Percentiles rank a stretch among this genome's conserved stretches.
Conservation (phyloP, 1,284 basidiomycete species). For the Rhodotorula sp. region DNA sequence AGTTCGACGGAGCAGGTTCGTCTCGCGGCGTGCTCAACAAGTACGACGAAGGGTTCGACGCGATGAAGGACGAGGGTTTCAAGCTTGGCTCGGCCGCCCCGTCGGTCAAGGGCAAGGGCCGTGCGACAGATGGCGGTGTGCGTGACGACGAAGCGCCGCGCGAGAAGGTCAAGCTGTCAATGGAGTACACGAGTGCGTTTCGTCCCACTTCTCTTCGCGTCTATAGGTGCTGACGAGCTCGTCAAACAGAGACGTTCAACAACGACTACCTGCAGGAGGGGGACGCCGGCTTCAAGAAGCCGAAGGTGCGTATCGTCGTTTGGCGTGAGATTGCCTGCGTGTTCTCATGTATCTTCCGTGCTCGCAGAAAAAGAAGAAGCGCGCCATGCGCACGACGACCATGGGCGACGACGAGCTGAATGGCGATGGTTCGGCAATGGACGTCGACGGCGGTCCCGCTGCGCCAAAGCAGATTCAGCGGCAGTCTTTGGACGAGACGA, state of each 20-base stretch:
- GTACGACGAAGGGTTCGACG: constrained; percentile 87
- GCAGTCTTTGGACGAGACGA: constrained; percentile 51
- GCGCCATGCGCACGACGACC: constrained; percentile 65
- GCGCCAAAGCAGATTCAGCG: constrained; percentile 46
- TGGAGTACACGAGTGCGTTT: constrained; percentile 84
- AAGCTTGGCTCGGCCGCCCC: constrained; percentile 36
- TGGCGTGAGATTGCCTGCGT: background rate
- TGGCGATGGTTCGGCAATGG: constrained; percentile 58
- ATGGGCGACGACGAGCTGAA: constrained; percentile 47
- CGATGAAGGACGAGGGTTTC: constrained; percentile 48
- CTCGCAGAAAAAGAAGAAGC: constrained; percentile 83
- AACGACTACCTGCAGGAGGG: constrained; percentile 88
- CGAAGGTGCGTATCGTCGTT: constrained; percentile 62
- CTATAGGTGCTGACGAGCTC: background rate
- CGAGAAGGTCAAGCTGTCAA: constrained; percentile 70
- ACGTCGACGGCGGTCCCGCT: constrained; percentile 65
- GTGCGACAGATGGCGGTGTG: constrained; percentile 57
- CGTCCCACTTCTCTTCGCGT: background rate
- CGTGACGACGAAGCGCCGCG: constrained; percentile 67
- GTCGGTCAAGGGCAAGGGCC: constrained; percentile 48
- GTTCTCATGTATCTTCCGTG: constrained; percentile 7
- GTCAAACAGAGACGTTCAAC: constrained; percentile 74
- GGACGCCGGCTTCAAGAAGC: constrained; percentile 90
- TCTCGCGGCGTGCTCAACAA: constrained; percentile 85
- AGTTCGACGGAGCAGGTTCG: constrained; percentile 24